Evolutionary conservation across 2,329 filamentous ascomycete species (phyloP), one percentile per base, ranked within the genome.

Genomic region (Metarhizium robertsii): DNA sequence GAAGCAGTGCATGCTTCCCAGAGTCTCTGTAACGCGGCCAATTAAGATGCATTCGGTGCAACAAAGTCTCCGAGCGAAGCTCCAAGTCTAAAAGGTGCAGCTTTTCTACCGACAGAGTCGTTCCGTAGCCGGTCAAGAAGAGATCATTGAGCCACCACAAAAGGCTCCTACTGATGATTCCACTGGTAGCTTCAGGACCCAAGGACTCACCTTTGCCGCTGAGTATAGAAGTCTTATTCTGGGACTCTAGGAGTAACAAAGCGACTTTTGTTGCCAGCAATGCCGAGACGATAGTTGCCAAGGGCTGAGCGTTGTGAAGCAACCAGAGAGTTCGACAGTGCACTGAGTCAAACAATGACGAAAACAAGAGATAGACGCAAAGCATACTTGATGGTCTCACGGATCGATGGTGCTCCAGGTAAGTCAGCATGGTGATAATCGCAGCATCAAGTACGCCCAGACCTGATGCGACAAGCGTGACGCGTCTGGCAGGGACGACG

Each of bases 361-460:
- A 70, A 25, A 74, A 54, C 29, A 71, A 62, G 4, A 76, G 60
- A 49, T 71, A 76, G 34, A 59, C 58, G 13, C 60, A 67, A 20
- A 77, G 59, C 2, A 76, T 53, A 1, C 69, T 62, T 0, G 74
- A 76, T 0, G 74, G 74, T 2, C 71, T 61, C 0, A 66, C 62
- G 5, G 69, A 66, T 34, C 59, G 71, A 60, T 54, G 56, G 53
- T 73, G 70, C 52, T 71, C 67, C 2, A 58, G 10, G 49, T 64
- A 69, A 1, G 66, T 69, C 14, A 71, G 57, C 0, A 61, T 42
- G 2, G 57, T 50, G 34, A 70, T 53, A 11, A 57, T 56, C 16
- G 68, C 25, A 7, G 63, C 59, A 13, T 62, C 62, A 13, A 66
- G 54, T 5, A 67, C 58, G 4, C 67, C 68, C 16, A 75, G 58